Evolutionary conservation across 192 early-diverging fungal species (phyloP), one percentile per base, ranked within the genome.

Genomic region (Allomyces arbusculus): DNA sequence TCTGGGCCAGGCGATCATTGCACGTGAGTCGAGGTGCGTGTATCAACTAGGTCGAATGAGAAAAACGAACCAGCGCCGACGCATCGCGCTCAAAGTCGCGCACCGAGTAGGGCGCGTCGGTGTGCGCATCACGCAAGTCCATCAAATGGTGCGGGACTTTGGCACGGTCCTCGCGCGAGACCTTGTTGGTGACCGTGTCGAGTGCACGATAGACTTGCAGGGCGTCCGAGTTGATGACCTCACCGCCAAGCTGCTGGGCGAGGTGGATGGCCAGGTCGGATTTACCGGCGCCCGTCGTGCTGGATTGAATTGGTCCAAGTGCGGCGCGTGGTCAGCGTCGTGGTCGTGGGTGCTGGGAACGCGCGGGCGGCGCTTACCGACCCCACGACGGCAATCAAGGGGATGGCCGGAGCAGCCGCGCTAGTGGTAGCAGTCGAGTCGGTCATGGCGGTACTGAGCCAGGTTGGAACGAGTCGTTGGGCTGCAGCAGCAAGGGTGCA

Each of bases 281-380:
- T 70, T 99, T 99, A n/a, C 95, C 95, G 14, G 94, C 91, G 12
- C 93, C 95, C 1, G 95, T 95, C 1, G 91, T 93, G 3, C 94
- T 40, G 33, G 33, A 40, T 40, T 40, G 33, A 8, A 40, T 40
- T 40, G 33, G 33, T 40, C 33, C 33, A 40, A 8, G 33, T 8
- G 33, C 33, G 33, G 33, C 33, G 7, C 33, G 33, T 40, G 7
- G 33, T 40, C 33, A 40, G 33, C 33, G 33, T 40, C 33, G 4
- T 40, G 7, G 33, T 40, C 33, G 33, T 7, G 7, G 33, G 33
- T 40, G 33, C 7, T 40, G 0, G 3, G 3, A 0, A 7, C 33
- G 3, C 7, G 33, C 33, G 4, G 33, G 33, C 4, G 7, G 33
- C 33, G 33, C 33, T 3, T 40, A 40, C 33, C 33, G 33, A 40